phyloP scores from a whole-genome alignment of 163 green algal species.

The Dunaliella salina region DNA sequence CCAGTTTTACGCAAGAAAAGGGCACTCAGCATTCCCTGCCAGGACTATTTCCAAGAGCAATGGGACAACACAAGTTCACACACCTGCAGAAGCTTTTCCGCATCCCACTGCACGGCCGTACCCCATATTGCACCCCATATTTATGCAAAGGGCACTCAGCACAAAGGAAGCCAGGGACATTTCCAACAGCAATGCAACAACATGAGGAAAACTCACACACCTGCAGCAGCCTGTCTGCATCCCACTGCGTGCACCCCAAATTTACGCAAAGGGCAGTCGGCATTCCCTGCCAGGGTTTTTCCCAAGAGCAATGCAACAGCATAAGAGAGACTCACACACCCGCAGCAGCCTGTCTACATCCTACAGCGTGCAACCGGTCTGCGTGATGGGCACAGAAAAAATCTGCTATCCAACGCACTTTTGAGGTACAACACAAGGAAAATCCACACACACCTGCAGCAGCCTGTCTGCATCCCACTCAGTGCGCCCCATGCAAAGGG shows the following conservation, averaged over 20 bases:
- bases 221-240: constrained; percentile 18
- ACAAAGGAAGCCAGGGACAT: neutral
- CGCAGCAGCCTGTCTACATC: constrained; percentile 20
- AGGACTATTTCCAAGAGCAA: too few relatives aligned
- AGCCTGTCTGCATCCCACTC: constrained; percentile 19
- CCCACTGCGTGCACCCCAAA: constrained; percentile 31
- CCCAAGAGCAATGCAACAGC: too few relatives aligned
- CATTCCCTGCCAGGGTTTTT: neutral
- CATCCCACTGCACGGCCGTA: constrained; percentile 14
- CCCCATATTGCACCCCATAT: constrained; percentile 41
- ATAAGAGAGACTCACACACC: neutral
- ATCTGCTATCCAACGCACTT: too few relatives aligned
- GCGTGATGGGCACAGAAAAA: too few relatives aligned
- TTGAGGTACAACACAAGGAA: too few relatives aligned
- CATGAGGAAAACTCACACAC: neutral
- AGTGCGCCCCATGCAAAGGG: constrained; percentile 38
- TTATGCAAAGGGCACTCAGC: constrained; percentile 37
- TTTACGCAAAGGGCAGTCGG: constrained; percentile 41
- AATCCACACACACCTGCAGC: neutral
- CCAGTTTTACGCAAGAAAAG: constrained; percentile 42
- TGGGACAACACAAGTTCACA: neutral
- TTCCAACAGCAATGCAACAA: too few relatives aligned
- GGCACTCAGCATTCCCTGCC: constrained; percentile 14
- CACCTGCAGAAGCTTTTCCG: constrained; percentile 13
- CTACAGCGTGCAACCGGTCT: too few relatives aligned